Evolutionary conservation across 140 eudicot genomes (phyloP).

Genomic region (Oenanthe javanica): DNA sequence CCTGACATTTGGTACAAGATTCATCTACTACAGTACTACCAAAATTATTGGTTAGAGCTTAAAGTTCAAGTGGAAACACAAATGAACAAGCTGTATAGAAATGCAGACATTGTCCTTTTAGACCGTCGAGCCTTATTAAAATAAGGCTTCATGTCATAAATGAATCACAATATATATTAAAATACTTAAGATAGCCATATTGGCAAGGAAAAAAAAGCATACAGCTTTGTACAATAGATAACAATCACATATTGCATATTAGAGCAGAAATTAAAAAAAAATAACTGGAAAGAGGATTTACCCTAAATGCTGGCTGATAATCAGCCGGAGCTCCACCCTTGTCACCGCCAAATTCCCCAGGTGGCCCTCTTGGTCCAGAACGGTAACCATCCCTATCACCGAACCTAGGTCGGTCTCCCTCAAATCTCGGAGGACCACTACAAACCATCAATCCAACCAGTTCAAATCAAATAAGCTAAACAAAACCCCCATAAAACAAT

Average conservation of each 20-base stretch:
- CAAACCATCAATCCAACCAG: not conserved
- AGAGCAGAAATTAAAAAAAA: not conserved
- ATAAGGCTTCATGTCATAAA: not conserved
- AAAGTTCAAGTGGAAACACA: not conserved
- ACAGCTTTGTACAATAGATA: not conserved
- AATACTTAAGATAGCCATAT: not conserved
- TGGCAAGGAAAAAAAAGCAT: not conserved
- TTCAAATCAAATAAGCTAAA: not conserved
- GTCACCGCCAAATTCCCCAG: constrained; percentile 50
- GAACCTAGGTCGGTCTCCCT: constrained; percentile 59
- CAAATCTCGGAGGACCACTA: constrained; percentile 62
- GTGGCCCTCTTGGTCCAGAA: constrained; percentile 57
- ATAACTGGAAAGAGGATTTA: constrained; percentile 10
- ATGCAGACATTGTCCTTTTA: not conserved
- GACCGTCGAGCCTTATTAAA: not conserved
- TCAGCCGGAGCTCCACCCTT: constrained; percentile 78
- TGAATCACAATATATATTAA: not conserved
- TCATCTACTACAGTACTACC: not conserved
- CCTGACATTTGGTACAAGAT: not conserved
- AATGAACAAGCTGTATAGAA: not conserved
- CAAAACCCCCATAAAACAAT: not conserved
- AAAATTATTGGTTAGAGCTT: not conserved
- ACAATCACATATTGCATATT: not conserved
- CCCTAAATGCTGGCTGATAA: constrained; percentile 65
- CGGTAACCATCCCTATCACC: constrained; percentile 71